A percentile compares a stretch with the other conserved stretches of the same genome.
These are phyloP conservation scores for Fusarium fujikuroi DNA, from an alignment of 2,329 filamentous ascomycete genomes.

Conservation along the genomic window DNA sequence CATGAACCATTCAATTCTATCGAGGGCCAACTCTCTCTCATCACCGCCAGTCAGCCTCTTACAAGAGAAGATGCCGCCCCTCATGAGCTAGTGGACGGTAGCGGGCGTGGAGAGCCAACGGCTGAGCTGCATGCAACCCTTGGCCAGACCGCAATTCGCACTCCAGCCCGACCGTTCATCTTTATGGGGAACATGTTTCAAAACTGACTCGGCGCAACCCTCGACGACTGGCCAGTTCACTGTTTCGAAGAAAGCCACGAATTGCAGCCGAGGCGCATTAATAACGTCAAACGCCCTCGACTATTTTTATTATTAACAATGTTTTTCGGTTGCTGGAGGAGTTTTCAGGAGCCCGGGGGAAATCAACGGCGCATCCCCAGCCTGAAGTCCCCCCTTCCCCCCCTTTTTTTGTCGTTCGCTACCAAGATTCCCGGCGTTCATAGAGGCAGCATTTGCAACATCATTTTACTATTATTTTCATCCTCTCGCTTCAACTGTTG, in stretches of 20 bases:
- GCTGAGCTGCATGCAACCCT: not conserved
- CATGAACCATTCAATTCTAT: constrained; percentile 26
- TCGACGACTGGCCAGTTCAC: constrained; percentile 24
- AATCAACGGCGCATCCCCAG: not conserved
- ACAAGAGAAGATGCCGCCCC: constrained; percentile 12
- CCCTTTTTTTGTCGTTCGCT: constrained; percentile 34
- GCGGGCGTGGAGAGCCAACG: constrained; percentile 17
- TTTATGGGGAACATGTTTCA: constrained; percentile 27
- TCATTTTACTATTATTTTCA: constrained; percentile 22
- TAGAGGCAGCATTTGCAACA: constrained; percentile 39
- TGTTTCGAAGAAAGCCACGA: constrained; percentile 25
- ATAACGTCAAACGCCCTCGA: constrained; percentile 12
- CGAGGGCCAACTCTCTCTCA: not conserved
- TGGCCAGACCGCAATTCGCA: constrained; percentile 15
- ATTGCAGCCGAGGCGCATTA: constrained; percentile 21
- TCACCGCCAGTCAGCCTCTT: constrained; percentile 12
- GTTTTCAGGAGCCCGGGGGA: constrained; percentile 10
- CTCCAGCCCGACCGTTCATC: not conserved
- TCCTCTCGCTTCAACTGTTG: constrained; percentile 21
- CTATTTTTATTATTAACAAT: constrained; percentile 1
- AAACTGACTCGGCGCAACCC: constrained; percentile 17
- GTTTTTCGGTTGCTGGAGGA: constrained; percentile 21
- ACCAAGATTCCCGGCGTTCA: constrained; percentile 40
- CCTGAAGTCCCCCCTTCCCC: not conserved
- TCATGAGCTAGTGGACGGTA: constrained; percentile 25